Percentiles rank a stretch among this genome's conserved stretches.
Evolutionary conservation across 148 eudicot species (phyloP).

Genomic region (Selenicereus undatus): DNA sequence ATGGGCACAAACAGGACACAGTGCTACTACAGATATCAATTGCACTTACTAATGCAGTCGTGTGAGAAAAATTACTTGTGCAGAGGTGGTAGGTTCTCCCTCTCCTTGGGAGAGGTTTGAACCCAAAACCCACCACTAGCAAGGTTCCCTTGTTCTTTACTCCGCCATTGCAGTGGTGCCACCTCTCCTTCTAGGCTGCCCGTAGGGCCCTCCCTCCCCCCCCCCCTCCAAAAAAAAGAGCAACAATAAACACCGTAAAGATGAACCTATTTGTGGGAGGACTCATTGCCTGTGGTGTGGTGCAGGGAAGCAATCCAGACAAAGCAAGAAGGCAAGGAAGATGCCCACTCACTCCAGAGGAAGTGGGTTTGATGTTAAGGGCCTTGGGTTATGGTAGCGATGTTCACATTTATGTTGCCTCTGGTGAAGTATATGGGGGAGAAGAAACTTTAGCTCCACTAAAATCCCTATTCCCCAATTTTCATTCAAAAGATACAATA

Average conservation of each 20-base stretch:
- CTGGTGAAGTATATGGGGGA: conserved; percentile 93
- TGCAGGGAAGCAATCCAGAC: conserved; percentile 77
- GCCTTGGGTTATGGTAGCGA: conserved; percentile 83
- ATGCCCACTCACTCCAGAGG: conserved; percentile 96
- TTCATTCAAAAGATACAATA: conserved; percentile 79
- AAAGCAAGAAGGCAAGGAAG: conserved; percentile 92
- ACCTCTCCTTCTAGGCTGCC: background rate
- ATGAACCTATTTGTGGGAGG: background rate
- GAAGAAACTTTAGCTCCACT: conserved; percentile 86
- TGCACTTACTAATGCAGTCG: no score
- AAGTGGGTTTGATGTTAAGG: conserved; percentile 94
- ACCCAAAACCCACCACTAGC: no score
- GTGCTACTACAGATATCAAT: no score
- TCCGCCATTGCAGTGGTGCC: background rate
- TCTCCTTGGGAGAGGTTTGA: no score
- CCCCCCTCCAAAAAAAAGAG: background rate
- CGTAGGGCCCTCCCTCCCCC: background rate
- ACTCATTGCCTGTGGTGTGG: conserved; percentile 19
- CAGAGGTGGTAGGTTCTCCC: no score
- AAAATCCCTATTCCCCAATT: conserved; percentile 85
- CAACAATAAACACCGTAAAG: background rate
- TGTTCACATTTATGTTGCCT: conserved; percentile 90
- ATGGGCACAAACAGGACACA: background rate
- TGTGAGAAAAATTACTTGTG: no score
- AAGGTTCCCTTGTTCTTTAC: no score